Evolutionary conservation across 1,139 yeast species (phyloP), one percentile per base, ranked within the genome.

Genomic region (Zygoascus meyerae): DNA sequence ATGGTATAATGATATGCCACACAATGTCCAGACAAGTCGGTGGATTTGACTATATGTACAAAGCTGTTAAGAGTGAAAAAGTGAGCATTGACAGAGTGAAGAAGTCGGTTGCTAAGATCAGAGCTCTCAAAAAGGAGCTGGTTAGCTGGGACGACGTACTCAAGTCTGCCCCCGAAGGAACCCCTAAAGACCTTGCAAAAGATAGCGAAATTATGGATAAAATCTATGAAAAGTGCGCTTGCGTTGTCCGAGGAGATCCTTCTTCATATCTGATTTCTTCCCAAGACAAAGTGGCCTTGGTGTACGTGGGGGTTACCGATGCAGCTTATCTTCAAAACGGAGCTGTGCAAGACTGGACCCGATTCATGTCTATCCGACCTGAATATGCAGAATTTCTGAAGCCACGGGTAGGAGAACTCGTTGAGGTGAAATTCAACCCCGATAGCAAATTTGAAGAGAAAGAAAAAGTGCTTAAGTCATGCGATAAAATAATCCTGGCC

Each of bases 1-100:
- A 78, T 58, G 67, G 77, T 57, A 75, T 78, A 2, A 71, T 77
- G 72, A 79, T 78, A 14, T 78, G 83, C 57, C 80, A 76, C 54
- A 76, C 73, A 51, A 62, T 63, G 50, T 64, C 64, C 8, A 66
- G 75, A 33, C 83, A 78, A 55, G 68, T 70, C 40, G 83, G 78
- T 54, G 81, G 81, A 5, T 65, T 77, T 7, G 73, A 69, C 33
- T 69, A 75, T 2, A 64, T 78, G 57, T 59, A 68, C 41, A 72
- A 74, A 50, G 82, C 79, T 0, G 64, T 77, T 10, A 62, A 63
- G 1, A 70, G 70, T 53, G 82, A 81, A 0, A 71, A 70, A 44
- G 59, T 76, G 31, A 77, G 74, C 48, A 71, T 69, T 47, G 77
- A 72, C 29, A 62, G 69, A 1, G 64, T 77, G 7, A 46, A 59